A percentile compares a stretch with the other conserved stretches of the same genome.
These are phyloP conservation scores for Hippophae rhamnoides DNA, from an alignment of 306 rosid species.

Conservation along the genomic window DNA sequence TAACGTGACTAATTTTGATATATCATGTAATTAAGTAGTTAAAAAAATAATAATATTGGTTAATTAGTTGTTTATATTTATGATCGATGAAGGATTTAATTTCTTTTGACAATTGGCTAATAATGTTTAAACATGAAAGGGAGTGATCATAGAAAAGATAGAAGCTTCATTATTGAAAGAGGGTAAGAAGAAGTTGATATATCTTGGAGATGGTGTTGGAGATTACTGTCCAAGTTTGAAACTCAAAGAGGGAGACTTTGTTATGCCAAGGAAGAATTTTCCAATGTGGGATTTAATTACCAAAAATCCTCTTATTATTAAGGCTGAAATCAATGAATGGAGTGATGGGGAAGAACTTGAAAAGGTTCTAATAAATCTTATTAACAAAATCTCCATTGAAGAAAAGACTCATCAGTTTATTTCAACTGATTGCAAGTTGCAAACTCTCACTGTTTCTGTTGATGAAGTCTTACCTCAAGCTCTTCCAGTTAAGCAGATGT, in stretches of 20 bases:
- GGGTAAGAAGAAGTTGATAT: slow-evolving; percentile 18
- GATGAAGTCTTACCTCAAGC: slow-evolving; percentile 34
- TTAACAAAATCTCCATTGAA: slow-evolving; percentile 7
- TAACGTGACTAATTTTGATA: neutral
- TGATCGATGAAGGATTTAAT: too few relatives aligned
- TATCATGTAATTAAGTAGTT: neutral
- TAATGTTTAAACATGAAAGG: slow-evolving; percentile 2
- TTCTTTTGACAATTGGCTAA: too few relatives aligned
- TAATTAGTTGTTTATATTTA: neutral
- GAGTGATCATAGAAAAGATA: slow-evolving; percentile 17
- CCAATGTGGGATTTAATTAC: slow-evolving; percentile 51
- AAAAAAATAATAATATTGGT: neutral
- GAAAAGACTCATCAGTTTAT: slow-evolving; percentile 19
- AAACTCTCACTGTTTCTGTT: slow-evolving; percentile 21
- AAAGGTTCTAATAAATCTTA: too few relatives aligned
- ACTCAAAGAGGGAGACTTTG: slow-evolving; percentile 21
- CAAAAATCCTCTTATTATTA: slow-evolving; percentile 31
- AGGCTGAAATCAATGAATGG: slow-evolving; percentile 54
- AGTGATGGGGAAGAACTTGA: slow-evolving; percentile 21
- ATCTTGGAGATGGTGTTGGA: slow-evolving; percentile 25
- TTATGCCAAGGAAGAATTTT: slow-evolving; percentile 32
- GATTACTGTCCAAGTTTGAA: slow-evolving; percentile 30
- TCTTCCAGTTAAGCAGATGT: slow-evolving; percentile 31
- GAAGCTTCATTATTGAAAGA: slow-evolving; percentile 9
- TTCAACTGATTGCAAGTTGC: slow-evolving; percentile 43